These are phyloP conservation scores for Amphibolis antarctica DNA, from an alignment of 106 monocot species.

Conservation along the genomic window DNA sequence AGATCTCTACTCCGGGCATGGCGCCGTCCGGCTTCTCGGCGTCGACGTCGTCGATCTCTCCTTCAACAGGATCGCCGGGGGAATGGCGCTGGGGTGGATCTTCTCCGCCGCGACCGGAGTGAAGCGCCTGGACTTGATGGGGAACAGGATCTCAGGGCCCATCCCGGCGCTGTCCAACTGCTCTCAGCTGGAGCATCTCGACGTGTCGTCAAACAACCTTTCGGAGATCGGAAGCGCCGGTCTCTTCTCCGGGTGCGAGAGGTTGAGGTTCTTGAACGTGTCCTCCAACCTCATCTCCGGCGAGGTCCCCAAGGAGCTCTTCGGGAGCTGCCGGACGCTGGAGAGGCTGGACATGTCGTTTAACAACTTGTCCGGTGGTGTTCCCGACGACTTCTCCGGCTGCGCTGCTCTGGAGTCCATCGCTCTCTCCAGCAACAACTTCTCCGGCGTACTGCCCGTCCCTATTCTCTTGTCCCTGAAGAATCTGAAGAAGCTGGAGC, in stretches of 20 bases:
- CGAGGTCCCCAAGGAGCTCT: background rate
- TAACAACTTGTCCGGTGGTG: conserved; percentile 13
- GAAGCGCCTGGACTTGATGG: conserved; percentile 39
- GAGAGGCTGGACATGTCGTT: conserved; percentile 2
- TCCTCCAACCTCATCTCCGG: conserved; percentile 75
- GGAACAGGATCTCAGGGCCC: conserved; percentile 49
- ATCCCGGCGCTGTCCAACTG: conserved; percentile 19
- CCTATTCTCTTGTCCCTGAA: background rate
- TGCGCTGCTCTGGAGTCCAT: conserved; percentile 3
- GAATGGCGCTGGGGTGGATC: conserved; percentile 32
- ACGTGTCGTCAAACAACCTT: conserved; percentile 18
- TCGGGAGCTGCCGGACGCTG: conserved; percentile 6
- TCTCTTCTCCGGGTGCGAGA: conserved; percentile 31
- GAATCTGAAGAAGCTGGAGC: conserved; percentile 7
- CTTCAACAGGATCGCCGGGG: conserved; percentile 35
- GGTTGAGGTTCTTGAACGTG: conserved; percentile 34
- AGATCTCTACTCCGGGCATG: background rate
- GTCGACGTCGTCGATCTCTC: conserved; percentile 53
- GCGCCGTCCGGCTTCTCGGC: background rate
- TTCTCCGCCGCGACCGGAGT: conserved; percentile 11
- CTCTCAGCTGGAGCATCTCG: conserved; percentile 8
- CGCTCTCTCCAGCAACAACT: conserved; percentile 16
- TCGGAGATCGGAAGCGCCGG: background rate
- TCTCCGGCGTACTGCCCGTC: conserved; percentile 11
- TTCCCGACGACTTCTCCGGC: background rate